Percentiles rank a stretch among this genome's conserved stretches.
These are phyloP conservation scores for Amyloporia xantha DNA, from an alignment of 768 basidiomycete genomes.

Conservation along the genomic window DNA sequence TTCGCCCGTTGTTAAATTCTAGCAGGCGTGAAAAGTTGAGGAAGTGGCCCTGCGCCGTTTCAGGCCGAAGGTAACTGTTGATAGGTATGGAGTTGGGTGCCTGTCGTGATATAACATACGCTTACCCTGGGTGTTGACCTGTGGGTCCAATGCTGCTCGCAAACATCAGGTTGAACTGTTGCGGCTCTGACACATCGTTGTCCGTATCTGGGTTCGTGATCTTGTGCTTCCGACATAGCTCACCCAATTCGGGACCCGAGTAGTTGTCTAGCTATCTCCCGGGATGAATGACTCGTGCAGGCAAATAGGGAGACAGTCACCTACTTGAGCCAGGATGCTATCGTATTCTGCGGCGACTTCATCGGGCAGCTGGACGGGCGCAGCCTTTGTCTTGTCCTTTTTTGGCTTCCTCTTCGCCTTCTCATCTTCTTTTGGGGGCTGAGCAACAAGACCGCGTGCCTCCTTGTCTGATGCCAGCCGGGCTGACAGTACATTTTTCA, in stretches of 20 bases:
- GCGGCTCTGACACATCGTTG: slow-evolving; percentile 89
- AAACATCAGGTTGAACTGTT: slow-evolving; percentile 99
- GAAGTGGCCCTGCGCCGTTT: slow-evolving; percentile 98
- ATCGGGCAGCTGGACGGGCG: slow-evolving; percentile 69
- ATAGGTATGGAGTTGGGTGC: neutral
- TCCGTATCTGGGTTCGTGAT: slow-evolving; percentile 88
- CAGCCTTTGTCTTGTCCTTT: slow-evolving; percentile 72
- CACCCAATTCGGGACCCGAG: slow-evolving; percentile 81
- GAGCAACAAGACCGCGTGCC: slow-evolving; percentile 70
- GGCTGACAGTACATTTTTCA: slow-evolving; percentile 87
- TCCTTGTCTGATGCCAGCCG: slow-evolving; percentile 86
- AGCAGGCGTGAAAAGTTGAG: slow-evolving; percentile 95
- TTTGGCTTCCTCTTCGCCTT: slow-evolving; percentile 65
- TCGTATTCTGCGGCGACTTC: slow-evolving; percentile 73
- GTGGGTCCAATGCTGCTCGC: slow-evolving; percentile 95
- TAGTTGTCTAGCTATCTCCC: slow-evolving; percentile 84
- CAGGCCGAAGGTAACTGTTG: slow-evolving; percentile 85
- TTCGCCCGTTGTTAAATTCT: slow-evolving; percentile 94
- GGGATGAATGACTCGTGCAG: slow-evolving; percentile 6
- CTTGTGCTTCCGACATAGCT: slow-evolving; percentile 71
- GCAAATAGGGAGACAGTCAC: slow-evolving; percentile 17
- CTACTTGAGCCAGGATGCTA: slow-evolving; percentile 77
- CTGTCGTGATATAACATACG: no score
- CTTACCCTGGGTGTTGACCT: slow-evolving; percentile 90
- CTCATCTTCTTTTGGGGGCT: slow-evolving; percentile 41